Evolutionary conservation across 306 rosid genomes (phyloP), one percentile per base, ranked within the genome.

Genomic region (Citrullus amarus): DNA sequence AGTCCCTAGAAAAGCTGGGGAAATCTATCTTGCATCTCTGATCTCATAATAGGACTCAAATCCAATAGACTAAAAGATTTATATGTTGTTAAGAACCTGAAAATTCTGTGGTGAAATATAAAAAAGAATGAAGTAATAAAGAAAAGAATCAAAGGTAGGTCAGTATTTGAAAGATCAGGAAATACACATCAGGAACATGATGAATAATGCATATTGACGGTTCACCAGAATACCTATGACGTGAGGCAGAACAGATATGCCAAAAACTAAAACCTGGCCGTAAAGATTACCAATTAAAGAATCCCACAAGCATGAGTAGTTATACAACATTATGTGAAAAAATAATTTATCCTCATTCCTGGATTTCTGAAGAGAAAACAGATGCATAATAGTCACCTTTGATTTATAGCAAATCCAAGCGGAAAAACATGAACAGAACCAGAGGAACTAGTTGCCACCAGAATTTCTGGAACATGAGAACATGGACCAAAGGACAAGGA

Each of bases 391-490:
- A 80, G 85, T 88, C 75, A 89, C 98, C 96, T 88, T 81, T 88
- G 93, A 78, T 70, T 79, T 65, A 88, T 79, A 73, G 89, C 88
- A 79, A 89, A 87, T 79, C 91, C 93, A 68, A 94, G 89, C 70
- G 91, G 85, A 85, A 94, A 94, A 79, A 91, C 84, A 87, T 94
- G 98, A 82, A 92, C 81, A 81, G 98, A 94, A 78, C 98, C 98
- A 51, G 98, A 89, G 70, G 93, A 91, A 88, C 98, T 90, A 75
- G 92, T 85, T 80, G 95, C 95, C 83, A 91, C 93, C 61, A 94
- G 96, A 82, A 94, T 86, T 82, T 92, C 92, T 15, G 98, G 98
- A 82, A 92, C 86, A 82, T 84, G 88, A 83, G 54, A 68, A 70
- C 96, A 90, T 62, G 93, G 96, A 38, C 92, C 96, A 85, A 94